Evolutionary conservation across 108 stramenopile species (phyloP), one percentile per base, ranked within the genome.

Genomic region (Skeletonema menzelii): DNA sequence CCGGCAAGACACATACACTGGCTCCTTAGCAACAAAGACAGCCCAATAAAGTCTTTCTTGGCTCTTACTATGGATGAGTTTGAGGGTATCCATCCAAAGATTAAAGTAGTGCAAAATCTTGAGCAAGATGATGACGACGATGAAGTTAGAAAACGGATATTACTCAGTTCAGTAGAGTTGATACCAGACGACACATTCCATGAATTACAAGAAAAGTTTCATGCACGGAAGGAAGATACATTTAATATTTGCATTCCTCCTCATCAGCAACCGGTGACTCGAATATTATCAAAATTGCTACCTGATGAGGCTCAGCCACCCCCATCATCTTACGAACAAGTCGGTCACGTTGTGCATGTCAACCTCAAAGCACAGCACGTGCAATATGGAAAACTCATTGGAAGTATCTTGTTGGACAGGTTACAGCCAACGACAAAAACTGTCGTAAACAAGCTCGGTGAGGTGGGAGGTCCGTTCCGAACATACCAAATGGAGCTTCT

Each of bases 311-410:
- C 56, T 8, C 80, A 84, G 2, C 89, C 94, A 24, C 80, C 89
- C 15, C 95, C 95, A 31, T 77, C 93, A 10, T 77, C 95, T 1
- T 99, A 94, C 70, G 99, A 99, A 84, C 88, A 87, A 59, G 93
- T 91, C 42, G 99, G 98, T 11, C 97, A 99, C 73, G 82, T 99
- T 10, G 96, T 95, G 0, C 99, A 99, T 75, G 59, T 99, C 47
- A 99, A 99, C 80, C 86, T 99, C 19, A 88, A 85, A 34, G 69
- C 82, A 22, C 63, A 73, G 26, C 91, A 94, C 71, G 26, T 92
- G 27, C 97, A 96, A 0, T 97, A 94, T 68, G 68, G 84, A 38
- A 47, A 84, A 15, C 63, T 97, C 17, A 98, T 99, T 67, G 99
- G 95, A 5, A 61, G 93, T 59, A 95, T 97, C 22, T 67, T 99